Conservation (phyloP, 805 yeast genomes). For the Saccharomycopsis capsularis region DNA sequence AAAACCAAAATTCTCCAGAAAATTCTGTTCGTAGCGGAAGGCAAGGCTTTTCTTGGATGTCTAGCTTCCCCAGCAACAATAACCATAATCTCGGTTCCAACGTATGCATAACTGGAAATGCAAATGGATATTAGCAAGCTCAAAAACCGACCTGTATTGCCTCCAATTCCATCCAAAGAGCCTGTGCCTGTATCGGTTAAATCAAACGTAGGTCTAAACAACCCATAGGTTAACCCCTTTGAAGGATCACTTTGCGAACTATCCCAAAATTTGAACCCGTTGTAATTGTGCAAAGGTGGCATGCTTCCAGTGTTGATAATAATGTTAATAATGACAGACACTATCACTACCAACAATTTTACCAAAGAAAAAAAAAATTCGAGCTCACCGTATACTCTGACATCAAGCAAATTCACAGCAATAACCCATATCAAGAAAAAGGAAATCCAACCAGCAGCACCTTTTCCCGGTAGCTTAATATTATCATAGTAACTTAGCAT, state of each 20-base stretch:
- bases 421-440: conserved; percentile 48
- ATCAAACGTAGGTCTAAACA: conserved; percentile 69
- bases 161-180: conserved; percentile 49
- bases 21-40: conserved; percentile 69
- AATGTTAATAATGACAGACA: conserved; percentile 52
- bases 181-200: conserved; percentile 54
- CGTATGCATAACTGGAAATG: conserved; percentile 66
- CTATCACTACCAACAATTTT: conserved; percentile 45
- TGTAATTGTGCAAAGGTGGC: conserved; percentile 35
- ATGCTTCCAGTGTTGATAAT: conserved; percentile 56
- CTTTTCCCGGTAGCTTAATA: conserved; percentile 42
- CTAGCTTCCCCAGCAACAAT: conserved; percentile 81
- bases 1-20: conserved; percentile 64
- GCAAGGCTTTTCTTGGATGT: conserved; percentile 73
- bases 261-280: conserved; percentile 75
- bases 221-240: conserved; percentile 51
- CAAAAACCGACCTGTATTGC: conserved; percentile 52
- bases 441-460: conserved; percentile 67
- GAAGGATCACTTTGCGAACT: conserved; percentile 37
- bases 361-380: conserved; percentile 56
- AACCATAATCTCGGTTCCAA: conserved; percentile 78
- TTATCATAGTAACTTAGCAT: conserved; percentile 62
- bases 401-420: conserved; percentile 55
- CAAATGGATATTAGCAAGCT: conserved; percentile 54
- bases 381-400: conserved; percentile 66